Evolutionary conservation across 192 early-diverging fungal genomes (phyloP).

Genomic region (Coemansia biformis): DNA sequence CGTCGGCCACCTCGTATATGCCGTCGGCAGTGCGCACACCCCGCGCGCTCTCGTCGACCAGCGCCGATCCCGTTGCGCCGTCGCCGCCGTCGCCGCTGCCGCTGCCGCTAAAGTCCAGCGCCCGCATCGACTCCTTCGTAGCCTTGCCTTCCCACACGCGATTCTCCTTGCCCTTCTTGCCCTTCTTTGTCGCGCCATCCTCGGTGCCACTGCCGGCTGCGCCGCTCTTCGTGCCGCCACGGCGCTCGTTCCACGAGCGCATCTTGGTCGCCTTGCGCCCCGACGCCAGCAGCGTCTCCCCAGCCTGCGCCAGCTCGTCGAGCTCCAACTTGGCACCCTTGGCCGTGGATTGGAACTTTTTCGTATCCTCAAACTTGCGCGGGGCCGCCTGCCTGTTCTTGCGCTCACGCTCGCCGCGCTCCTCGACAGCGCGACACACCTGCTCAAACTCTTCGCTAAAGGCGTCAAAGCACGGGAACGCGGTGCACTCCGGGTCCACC

Average conservation of each 20-base stretch:
- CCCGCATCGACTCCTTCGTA: conserved; percentile 46
- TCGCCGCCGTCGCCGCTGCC: conserved; percentile 9
- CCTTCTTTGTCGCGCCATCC: conserved; percentile 34
- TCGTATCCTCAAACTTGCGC: conserved; percentile 76
- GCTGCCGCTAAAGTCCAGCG: conserved; percentile 42
- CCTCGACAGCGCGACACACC: conserved; percentile 62
- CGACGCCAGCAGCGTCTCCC: conserved; percentile 6
- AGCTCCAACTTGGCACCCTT: conserved; percentile 54
- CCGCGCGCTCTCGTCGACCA: conserved; percentile 57
- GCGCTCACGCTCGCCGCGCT: conserved; percentile 49
- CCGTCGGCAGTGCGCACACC: conserved; percentile 64
- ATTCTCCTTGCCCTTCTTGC: conserved; percentile 46
- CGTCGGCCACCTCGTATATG: conserved; percentile 72
- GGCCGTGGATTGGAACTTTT: conserved; percentile 62
- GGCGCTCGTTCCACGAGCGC: conserved; percentile 29
- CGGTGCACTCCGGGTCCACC: conserved; percentile 8
- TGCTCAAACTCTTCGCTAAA: conserved; percentile 72
- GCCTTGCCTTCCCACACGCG: conserved; percentile 71
- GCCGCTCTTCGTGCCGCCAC: conserved; percentile 1
- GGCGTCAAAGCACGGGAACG: conserved; percentile 31
- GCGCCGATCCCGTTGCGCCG: conserved; percentile 12
- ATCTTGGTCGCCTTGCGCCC: conserved; percentile 23
- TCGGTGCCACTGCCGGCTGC: neutral
- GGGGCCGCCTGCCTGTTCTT: conserved; percentile 54
- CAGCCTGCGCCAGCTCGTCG: conserved; percentile 41